Evolutionary conservation across 2,329 filamentous ascomycete species (phyloP).

Genomic region (Alternaria atra): DNA sequence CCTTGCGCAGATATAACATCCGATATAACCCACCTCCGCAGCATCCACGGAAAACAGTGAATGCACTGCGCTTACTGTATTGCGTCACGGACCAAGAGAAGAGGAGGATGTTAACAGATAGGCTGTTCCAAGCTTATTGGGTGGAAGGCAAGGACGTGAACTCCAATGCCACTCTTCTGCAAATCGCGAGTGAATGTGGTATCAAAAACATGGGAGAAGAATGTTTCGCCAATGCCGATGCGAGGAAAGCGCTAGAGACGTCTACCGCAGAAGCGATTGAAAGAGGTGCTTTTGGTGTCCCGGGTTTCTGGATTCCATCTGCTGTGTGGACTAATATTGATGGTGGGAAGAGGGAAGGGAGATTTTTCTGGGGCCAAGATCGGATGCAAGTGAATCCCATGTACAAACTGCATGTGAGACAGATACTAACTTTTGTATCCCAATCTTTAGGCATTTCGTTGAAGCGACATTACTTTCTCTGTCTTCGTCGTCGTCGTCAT

Average conservation of each 20-base stretch:
- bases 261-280: conserved; percentile 42
- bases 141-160: conserved; percentile 41
- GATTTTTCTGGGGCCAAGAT: conserved; percentile 50
- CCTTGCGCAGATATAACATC: conserved; percentile 42
- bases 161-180: conserved; percentile 30
- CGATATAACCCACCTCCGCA: conserved; percentile 42
- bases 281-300: conserved; percentile 48
- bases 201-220: conserved; percentile 22
- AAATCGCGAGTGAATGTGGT: conserved; percentile 36
- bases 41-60: conserved; percentile 46
- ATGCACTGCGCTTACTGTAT: conserved; percentile 44
- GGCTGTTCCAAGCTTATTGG: conserved; percentile 47
- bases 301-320: conserved; percentile 45
- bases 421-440: no score
- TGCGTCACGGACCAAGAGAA: conserved; percentile 29
- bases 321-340: conserved; percentile 29
- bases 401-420: no score
- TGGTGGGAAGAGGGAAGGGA: conserved; percentile 23
- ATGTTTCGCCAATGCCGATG: conserved; percentile 27
- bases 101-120: conserved; percentile 30
- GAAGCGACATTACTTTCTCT: conserved; percentile 33
- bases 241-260: conserved; percentile 36
- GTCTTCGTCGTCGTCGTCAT: neutral
- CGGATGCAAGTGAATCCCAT: conserved; percentile 35
- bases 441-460: conserved; percentile 38